Base-by-base conservation (phyloP, 345 rosid species). In the Brassica juncea region DNA sequence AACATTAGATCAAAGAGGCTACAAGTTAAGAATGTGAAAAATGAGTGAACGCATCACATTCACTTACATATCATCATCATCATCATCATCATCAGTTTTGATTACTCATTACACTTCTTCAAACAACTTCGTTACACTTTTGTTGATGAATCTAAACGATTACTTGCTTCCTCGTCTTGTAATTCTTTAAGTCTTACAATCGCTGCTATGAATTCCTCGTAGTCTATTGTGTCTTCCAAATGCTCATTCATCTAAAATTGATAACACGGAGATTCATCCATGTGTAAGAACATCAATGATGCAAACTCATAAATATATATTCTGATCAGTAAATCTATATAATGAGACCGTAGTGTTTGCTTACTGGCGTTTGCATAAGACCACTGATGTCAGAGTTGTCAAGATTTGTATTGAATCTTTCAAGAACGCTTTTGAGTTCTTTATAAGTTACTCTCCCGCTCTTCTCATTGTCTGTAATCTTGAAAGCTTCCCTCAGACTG, bases 401-500 rank as follows among this genome's bases (percentile, higher is more conserved):
- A 32, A 92, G 85, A 84, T 76, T 84, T 11, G 96, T 88, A 2
- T 93, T 92, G 16, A 87, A 89, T 76, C 72, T 86, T 78, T 81
- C 87, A 12, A 94, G 87, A 19, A 94, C 91, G 16, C 59, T 87
- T 87, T 87, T 89, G 80, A 92, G 97, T 86, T 90, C 97, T 70
- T 92, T 92, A 67, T 80, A 94, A 25, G 89, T 89, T 39, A 94
- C 84, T 72, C 85, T 84, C 35, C 97, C 97, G 37, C 91, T 89
- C 9, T 76, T 85, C 61, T 90, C 97, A 19, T 89, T 83, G 84
- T 94, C 98, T 63, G 90, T 87, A 85, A 44, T 80, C 86, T 84
- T 89, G 69, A 94, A 89, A 73, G 87, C 80, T 79, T 90, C 93
- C 78, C 82, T 94, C 57, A 94, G 73, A 31, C 89, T 92, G 0